phyloP scores from a whole-genome alignment of 2,329 filamentous ascomycete genomes.

The Penicillium vulpinum region DNA sequence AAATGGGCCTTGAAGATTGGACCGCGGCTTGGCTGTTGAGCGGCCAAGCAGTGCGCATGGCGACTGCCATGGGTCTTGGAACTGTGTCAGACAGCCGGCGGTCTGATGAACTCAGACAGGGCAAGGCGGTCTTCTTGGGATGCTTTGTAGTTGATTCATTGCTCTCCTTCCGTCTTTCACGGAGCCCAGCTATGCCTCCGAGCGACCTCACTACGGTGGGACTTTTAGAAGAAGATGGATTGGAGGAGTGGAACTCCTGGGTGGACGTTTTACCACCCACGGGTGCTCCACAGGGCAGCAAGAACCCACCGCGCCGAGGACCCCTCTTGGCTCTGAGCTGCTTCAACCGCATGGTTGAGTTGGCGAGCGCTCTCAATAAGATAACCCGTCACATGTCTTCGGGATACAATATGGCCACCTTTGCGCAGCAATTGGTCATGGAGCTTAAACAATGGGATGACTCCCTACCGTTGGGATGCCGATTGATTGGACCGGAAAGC shows the following conservation, averaged over 20 bases:
- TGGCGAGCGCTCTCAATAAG: constrained; percentile 41
- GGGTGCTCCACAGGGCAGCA: constrained; percentile 28
- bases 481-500: constrained; percentile 38
- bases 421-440: constrained; percentile 38
- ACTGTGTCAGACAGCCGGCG: constrained; percentile 27
- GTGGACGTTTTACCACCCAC: constrained; percentile 46
- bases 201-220: constrained; percentile 52
- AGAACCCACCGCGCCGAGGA: constrained; percentile 35
- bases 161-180: constrained; percentile 50
- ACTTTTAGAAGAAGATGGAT: constrained; percentile 62
- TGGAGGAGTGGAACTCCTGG: constrained; percentile 77
- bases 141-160: constrained; percentile 57
- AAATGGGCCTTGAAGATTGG: constrained; percentile 49
- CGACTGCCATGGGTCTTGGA: constrained; percentile 41
- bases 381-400: constrained; percentile 33
- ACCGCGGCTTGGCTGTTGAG: constrained; percentile 56
- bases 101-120: constrained; percentile 36
- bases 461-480: constrained; percentile 37
- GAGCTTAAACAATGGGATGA: constrained; percentile 42
- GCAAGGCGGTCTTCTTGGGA: constrained; percentile 50
- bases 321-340: constrained; percentile 52
- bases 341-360: constrained; percentile 53
- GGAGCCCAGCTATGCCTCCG: constrained; percentile 47
- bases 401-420: constrained; percentile 29
- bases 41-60: constrained; percentile 53